Percentiles rank a stretch among this genome's conserved stretches.
phyloP scores from a whole-genome alignment of 2,329 filamentous ascomycete genomes.

The Phialophora macrospora region DNA sequence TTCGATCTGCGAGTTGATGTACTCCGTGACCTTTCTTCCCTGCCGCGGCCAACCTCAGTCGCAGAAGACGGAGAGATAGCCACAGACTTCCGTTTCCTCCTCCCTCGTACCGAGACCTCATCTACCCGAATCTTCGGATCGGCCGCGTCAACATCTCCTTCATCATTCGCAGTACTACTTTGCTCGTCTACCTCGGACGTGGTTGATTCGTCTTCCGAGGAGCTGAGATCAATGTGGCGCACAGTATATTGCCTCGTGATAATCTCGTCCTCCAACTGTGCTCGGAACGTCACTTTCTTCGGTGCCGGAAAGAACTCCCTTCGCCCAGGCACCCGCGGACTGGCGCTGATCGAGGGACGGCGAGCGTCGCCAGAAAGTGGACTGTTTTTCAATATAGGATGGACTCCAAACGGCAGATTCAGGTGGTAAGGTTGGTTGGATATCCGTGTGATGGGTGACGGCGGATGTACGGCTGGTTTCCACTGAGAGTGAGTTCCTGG shows the following conservation, averaged over 20 bases:
- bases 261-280: slow-evolving; percentile 64
- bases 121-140: slow-evolving; percentile 19
- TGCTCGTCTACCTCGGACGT: slow-evolving; percentile 27
- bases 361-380: slow-evolving; percentile 45
- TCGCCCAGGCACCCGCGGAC: slow-evolving; percentile 47
- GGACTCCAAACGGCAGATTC: slow-evolving; percentile 51
- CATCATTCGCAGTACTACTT: slow-evolving; percentile 11
- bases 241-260: slow-evolving; percentile 60
- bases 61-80: slow-evolving; percentile 10
- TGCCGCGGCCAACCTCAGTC: slow-evolving; percentile 13
- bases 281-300: slow-evolving; percentile 63
- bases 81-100: slow-evolving; percentile 31
- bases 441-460: slow-evolving; percentile 13
- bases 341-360: slow-evolving; percentile 46
- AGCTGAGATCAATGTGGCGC: slow-evolving; percentile 59
- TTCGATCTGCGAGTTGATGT: slow-evolving; percentile 22
- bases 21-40: slow-evolving; percentile 20
- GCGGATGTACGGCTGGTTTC: slow-evolving; percentile 38
- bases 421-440: slow-evolving; percentile 44
- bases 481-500: slow-evolving; percentile 29
- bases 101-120: slow-evolving; percentile 22
- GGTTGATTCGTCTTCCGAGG: slow-evolving; percentile 33
- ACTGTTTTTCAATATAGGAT: slow-evolving; percentile 55
- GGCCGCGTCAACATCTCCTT: slow-evolving; percentile 6
- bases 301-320: slow-evolving; percentile 58